Evolutionary conservation across 257 asterid species (phyloP).

Genomic region (Ballota nigra): DNA sequence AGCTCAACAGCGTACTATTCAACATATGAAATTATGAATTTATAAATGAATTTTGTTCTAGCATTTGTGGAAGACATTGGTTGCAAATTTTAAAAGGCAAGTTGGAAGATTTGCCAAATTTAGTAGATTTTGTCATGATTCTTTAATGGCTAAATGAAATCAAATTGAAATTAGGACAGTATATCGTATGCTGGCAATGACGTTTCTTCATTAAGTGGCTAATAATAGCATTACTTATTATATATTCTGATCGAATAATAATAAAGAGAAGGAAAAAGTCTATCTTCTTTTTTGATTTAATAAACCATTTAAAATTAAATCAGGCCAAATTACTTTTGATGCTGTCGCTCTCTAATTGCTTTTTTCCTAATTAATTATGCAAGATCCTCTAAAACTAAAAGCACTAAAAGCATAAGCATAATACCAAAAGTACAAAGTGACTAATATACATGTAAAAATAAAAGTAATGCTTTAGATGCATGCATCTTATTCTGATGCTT

Average conservation of each 20-base stretch:
- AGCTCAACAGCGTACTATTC: no score
- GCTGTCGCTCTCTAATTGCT: background rate
- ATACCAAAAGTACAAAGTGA: background rate
- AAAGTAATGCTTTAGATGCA: conserved; percentile 11
- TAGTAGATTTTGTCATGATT: background rate
- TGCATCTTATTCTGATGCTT: conserved; percentile 15
- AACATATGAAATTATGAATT: no score
- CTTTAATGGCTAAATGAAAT: conserved; percentile 3
- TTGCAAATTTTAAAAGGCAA: no score
- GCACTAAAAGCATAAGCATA: conserved; percentile 14
- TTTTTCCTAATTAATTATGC: background rate
- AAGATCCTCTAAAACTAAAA: conserved; percentile 7
- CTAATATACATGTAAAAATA: background rate
- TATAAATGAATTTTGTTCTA: no score
- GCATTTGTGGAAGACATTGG: no score
- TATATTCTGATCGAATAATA: background rate
- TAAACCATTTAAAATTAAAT: background rate
- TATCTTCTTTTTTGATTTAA: background rate
- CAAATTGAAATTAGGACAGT: background rate
- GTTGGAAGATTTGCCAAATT: background rate
- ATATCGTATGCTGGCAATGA: conserved; percentile 19
- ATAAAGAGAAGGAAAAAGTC: conserved; percentile 12
- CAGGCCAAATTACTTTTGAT: background rate
- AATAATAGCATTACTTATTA: conserved; percentile 18
- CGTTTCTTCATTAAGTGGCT: conserved; percentile 24